Evolutionary conservation across 768 basidiomycete species (phyloP).

Genomic region (Mrakia blollopis): DNA sequence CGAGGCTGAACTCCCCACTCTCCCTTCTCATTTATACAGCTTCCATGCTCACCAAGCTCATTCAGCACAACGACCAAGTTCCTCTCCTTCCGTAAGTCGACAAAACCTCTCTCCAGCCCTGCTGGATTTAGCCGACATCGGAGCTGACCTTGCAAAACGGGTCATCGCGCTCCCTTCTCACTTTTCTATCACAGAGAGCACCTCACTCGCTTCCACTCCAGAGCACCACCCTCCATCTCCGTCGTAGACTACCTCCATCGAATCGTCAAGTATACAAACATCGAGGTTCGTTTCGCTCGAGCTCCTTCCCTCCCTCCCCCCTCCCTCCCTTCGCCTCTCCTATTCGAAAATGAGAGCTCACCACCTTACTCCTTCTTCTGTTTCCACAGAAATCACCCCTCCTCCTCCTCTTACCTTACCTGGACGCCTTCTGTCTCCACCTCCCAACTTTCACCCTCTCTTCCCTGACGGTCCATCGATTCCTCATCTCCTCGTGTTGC

Average conservation of each 20-base stretch:
- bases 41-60: slow-evolving; percentile 92
- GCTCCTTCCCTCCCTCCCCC: neutral
- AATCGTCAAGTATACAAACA: slow-evolving; percentile 89
- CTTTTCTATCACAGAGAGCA: slow-evolving; percentile 57
- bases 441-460: slow-evolving; percentile 85
- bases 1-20: slow-evolving; percentile 32
- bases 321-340: neutral
- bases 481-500: slow-evolving; percentile 87
- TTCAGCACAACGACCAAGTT: slow-evolving; percentile 93
- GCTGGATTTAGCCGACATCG: slow-evolving; percentile 22
- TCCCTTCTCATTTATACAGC: slow-evolving; percentile 49
- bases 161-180: neutral
- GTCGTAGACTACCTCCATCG: slow-evolving; percentile 90
- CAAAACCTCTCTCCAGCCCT: slow-evolving; percentile 27
- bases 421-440: slow-evolving; percentile 67
- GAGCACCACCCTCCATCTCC: slow-evolving; percentile 78
- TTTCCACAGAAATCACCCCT: slow-evolving; percentile 51
- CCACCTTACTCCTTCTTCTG: slow-evolving; percentile 50
- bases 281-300: slow-evolving; percentile 61
- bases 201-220: slow-evolving; percentile 93
- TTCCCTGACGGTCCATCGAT: slow-evolving; percentile 94
- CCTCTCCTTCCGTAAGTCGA: slow-evolving; percentile 76
- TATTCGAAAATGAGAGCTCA: neutral
- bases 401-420: slow-evolving; percentile 44
- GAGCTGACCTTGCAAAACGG: neutral